Evolutionary conservation across 768 basidiomycete genomes (phyloP), one percentile per base, ranked within the genome.

Genomic region (Mycena venus): DNA sequence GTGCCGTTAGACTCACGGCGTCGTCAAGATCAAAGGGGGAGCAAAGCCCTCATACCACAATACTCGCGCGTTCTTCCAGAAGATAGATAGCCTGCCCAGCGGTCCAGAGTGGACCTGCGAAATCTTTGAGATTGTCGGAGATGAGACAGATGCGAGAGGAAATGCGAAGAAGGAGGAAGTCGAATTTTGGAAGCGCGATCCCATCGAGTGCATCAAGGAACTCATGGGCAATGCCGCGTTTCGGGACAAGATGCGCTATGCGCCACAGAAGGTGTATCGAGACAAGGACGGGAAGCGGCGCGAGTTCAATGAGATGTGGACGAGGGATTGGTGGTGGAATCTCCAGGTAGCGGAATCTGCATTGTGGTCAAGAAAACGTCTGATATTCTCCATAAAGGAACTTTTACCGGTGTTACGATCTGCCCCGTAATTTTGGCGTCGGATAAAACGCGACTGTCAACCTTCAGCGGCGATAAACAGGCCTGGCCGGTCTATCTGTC

Each of bases 361-460:
- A n/a, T n/a, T n/a, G n/a, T n/a, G n/a, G n/a, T n/a, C n/a, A n/a
- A n/a, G n/a, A n/a, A n/a, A n/a, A n/a, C n/a, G n/a, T n/a, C n/a
- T n/a, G n/a, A 51, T 25, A n/a, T 19, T 36, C n/a, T n/a, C n/a
- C n/a, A 17, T n/a, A 78, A 81, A 74, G 78, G 51, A 64, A 70
- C 53, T 34, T 34, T 64, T 64, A 49, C 47, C 73, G 53, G 68
- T 14, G 78, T 78, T 1, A 74, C 80, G 3, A 44, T 83, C 4
- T 77, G 75, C 2, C 83, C 83, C 0, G 44, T 86, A 4, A 85
- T 86, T 25, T 55, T 86, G 1, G 70, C 82, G 0, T 83, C 84
- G 0, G 85, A 86, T 72, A 84, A 86, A 60, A 86, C 82, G 2
- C 64, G 77, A 19, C 79, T 86, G 0, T 80, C 82, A 1, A 65